A percentile compares a stretch with the other conserved stretches of the same genome.
Conservation (phyloP, 2,329 filamentous ascomycete genomes). For the Cercospora janseana region DNA sequence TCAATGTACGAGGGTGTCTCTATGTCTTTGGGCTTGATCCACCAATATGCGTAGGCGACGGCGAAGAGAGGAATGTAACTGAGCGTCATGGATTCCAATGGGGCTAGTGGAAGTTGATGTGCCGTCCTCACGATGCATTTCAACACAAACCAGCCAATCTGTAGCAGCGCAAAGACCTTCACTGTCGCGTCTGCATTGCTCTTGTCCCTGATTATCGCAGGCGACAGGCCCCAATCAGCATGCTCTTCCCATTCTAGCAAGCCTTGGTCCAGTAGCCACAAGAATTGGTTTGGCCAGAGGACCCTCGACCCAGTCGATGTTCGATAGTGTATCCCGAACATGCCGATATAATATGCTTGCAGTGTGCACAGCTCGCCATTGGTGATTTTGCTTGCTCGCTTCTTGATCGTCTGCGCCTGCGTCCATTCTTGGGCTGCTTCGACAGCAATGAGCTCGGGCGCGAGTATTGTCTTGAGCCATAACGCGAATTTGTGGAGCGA, state of each 20-base stretch:
- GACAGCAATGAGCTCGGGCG: constrained; percentile 40
- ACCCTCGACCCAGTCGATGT: constrained; percentile 29
- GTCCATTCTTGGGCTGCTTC: constrained; percentile 41
- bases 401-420: constrained; percentile 35
- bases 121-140: constrained; percentile 36
- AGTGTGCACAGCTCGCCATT: constrained; percentile 31
- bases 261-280: constrained; percentile 35
- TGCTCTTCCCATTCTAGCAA: constrained; percentile 35
- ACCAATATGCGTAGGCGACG: constrained; percentile 40
- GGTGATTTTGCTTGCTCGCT: constrained; percentile 29
- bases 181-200: constrained; percentile 38
- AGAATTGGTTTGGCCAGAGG: constrained; percentile 39
- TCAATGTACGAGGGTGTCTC: constrained; percentile 35
- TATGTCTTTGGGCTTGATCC: constrained; percentile 41
- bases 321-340: constrained; percentile 38
- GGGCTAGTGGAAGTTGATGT: constrained; percentile 38
- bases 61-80: constrained; percentile 40
- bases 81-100: constrained; percentile 40
- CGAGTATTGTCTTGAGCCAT: constrained; percentile 37
- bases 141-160: constrained; percentile 38
- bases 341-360: constrained; percentile 39
- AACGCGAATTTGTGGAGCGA: constrained; percentile 34
- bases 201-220: constrained; percentile 36
- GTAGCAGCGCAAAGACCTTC: constrained; percentile 34
- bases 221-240: constrained; percentile 31